Evolutionary conservation across 805 yeast genomes (phyloP), one percentile per base, ranked within the genome.

Genomic region (Wickerhamomyces kurtzmanii): DNA sequence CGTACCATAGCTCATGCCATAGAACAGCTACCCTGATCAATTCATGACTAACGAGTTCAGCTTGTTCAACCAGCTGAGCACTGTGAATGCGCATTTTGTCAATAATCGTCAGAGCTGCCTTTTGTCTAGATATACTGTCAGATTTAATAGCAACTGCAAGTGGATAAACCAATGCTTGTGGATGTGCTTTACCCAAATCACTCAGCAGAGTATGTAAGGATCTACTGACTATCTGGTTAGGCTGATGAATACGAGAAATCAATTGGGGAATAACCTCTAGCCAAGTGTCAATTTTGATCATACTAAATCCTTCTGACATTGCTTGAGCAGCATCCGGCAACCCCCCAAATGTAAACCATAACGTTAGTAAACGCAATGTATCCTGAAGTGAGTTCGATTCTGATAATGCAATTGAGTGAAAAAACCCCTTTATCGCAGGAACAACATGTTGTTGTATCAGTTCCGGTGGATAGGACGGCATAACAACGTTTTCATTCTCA

Each of bases 1-100:
- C 97, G 42, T 86, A 87, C 98, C 99, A 91, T 49, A 81, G 79
- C 46, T 91, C 99, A 45, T 86, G 94, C 96, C 98, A 87, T 34
- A 91, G 56, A 4, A 89, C 96, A 1, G 97, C 96, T 12, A 86
- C 95, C 39, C 97, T 65, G 37, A 91, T 87, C 31, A 91, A 68
- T 47, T 91, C 98, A 39, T 76, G 77, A 56, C 94, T 82, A n/a
- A 91, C 96, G 31, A 87, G 53, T 41, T 86, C 96, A 0, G 96
- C 87, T 49, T 91, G 97, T 37, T 80, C 86, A 16, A 91, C 96
- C 34, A 91, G 59, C 0, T 62, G 57, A 1, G 96, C 70, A 23
- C 94, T 82, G 42, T 91, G 96, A 4, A 78, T 67, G 39, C 94
- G 65, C 94, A 91, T 84, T 47, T 84, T 85, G 38, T 86, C 95